These are phyloP conservation scores for Combretum micranthum DNA, from an alignment of 345 rosid genomes.

Conservation along the genomic window DNA sequence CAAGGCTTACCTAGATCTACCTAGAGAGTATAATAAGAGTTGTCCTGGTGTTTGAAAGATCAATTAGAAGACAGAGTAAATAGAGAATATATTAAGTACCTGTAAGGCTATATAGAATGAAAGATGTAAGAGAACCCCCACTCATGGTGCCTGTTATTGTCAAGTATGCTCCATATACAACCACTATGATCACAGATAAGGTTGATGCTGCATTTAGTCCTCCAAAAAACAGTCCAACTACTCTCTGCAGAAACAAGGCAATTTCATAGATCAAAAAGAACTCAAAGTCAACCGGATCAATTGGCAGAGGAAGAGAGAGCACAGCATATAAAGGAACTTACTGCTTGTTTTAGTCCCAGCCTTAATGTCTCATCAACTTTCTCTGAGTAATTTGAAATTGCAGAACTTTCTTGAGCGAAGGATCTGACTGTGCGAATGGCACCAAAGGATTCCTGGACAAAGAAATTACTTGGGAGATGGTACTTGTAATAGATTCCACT, in stretches of 20 bases:
- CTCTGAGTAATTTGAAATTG: conserved; percentile 60
- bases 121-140: conserved; percentile 84
- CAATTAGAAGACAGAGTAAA: not conserved
- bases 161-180: conserved; percentile 80
- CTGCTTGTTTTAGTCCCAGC: conserved; percentile 89
- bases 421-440: conserved; percentile 93
- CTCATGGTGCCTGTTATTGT: conserved; percentile 83
- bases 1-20: not conserved
- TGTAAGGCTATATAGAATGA: conserved; percentile 94
- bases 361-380: conserved; percentile 85
- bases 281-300: not conserved
- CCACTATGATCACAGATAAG: conserved; percentile 68
- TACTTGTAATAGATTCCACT: not conserved
- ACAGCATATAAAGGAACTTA: conserved; percentile 25
- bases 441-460: conserved; percentile 84
- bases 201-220: conserved; percentile 87
- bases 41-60: not conserved
- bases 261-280: not conserved
- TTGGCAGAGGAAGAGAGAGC: conserved; percentile 2
- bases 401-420: conserved; percentile 75
- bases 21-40: not conserved
- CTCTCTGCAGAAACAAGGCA: conserved; percentile 31
- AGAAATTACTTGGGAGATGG: not conserved
- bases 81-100: conserved; percentile 28
- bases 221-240: conserved; percentile 71